Base-by-base conservation (phyloP, 805 yeast genomes). In the Saccharomycopsis synnaedendra region DNA sequence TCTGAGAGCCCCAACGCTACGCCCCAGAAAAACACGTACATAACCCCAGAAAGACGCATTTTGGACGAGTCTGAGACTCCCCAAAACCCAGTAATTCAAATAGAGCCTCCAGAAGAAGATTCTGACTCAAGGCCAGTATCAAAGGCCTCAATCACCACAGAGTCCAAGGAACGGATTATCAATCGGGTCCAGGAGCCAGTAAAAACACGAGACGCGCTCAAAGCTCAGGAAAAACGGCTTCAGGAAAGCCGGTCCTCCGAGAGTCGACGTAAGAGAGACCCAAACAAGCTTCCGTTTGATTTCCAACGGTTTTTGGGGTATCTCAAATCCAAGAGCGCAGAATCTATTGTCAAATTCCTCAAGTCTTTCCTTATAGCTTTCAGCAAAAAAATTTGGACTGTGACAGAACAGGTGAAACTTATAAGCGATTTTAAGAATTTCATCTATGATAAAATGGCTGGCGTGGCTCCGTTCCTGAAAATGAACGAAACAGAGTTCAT, bases 331-430 rank as follows among this genome's bases (percentile, higher is more conserved):
- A 82, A 80, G 54, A 71, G 73, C 47, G 96, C 97, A 4, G 95
- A 86, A 49, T 97, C 97, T 0, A 74, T 88, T 36, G 88, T 89
- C 4, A 75, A 86, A 49, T 93, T 90, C 59, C 75, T 89, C 39
- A 79, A 82, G 56, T 86, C 96, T 1, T 94, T 93, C 57, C 65
- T 94, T 41, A 74, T 71, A 41, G 90, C 87, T 48, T 93, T 90
- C 55, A 69, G 75, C 43, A 75, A 80, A 52, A 77, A 75, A 44
- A 68, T 74, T 1, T 86, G 95, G 82, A 72, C 83, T 0, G 74
- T 81, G 1, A 70, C 73, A 4, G 97, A 93, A 61, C 94, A 90
- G 63, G 72, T 72, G 19, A 86, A 85, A 60, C 71, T 89, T 32
- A 70, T 89, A 0, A 67, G 64, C 33, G 96, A 94, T 58, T 93